phyloP scores from a whole-genome alignment of 805 yeast genomes.

The Ogataea nonfermentans region DNA sequence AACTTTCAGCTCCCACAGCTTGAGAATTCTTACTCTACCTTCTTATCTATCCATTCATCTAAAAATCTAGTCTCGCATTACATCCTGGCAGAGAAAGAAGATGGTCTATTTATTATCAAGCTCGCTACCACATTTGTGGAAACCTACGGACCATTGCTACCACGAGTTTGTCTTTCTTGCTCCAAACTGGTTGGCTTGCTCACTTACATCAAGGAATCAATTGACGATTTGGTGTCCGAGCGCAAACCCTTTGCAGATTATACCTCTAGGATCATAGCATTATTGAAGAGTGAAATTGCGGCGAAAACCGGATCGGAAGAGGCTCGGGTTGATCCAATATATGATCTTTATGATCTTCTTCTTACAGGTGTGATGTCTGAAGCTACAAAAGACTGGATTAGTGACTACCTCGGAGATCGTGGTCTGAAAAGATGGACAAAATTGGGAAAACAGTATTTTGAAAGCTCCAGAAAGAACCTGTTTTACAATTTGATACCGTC shows the following conservation, averaged over 20 bases:
- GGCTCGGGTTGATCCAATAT: constrained; percentile 31
- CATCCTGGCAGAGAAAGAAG: constrained; percentile 22
- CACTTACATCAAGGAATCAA: constrained; percentile 35
- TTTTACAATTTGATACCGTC: constrained; percentile 53
- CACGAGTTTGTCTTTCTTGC: constrained; percentile 34
- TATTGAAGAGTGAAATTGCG: constrained; percentile 37
- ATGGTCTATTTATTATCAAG: constrained; percentile 22
- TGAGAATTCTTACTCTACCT: constrained; percentile 15
- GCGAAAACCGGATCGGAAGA: constrained; percentile 15
- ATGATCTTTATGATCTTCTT: constrained; percentile 46
- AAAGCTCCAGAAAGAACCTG: constrained; percentile 44
- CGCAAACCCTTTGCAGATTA: constrained; percentile 39
- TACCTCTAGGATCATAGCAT: constrained; percentile 33
- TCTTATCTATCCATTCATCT: constrained; percentile 21
- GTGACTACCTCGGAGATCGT: constrained; percentile 65
- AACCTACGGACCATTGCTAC: constrained; percentile 29
- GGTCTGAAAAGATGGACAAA: constrained; percentile 57
- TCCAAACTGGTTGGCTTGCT: constrained; percentile 37
- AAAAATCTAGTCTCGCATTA: constrained; percentile 26
- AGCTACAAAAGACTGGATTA: constrained; percentile 54
- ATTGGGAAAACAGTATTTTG: constrained; percentile 50
- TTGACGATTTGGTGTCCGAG: constrained; percentile 30
- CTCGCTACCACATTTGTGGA: constrained; percentile 30
- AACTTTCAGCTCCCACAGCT: constrained; percentile 22
- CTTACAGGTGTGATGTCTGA: constrained; percentile 54